Percentiles rank a stretch among this genome's conserved stretches.
Evolutionary conservation across 768 basidiomycete genomes (phyloP).

Genomic region (Terana coerulea): DNA sequence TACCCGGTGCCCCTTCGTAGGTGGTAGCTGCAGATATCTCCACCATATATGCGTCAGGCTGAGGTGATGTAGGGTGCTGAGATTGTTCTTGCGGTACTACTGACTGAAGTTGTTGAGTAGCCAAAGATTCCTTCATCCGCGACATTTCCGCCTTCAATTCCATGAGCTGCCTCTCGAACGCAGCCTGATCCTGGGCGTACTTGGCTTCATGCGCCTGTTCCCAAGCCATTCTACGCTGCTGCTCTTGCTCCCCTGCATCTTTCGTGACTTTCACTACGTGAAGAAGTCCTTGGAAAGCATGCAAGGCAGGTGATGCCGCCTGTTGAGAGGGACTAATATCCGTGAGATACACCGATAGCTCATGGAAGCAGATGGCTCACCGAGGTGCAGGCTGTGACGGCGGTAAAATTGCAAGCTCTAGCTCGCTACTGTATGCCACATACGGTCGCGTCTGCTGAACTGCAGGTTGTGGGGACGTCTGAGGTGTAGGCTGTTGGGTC

Average conservation of each 20-base stretch:
- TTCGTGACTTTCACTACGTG: constrained; percentile 54
- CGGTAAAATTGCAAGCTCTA: constrained; percentile 55
- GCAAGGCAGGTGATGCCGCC: constrained; percentile 9
- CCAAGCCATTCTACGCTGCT: constrained; percentile 58
- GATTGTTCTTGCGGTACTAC: too few species aligned
- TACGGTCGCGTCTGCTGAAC: constrained; percentile 28
- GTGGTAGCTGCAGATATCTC: too few species aligned
- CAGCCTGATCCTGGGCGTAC: constrained; percentile 48
- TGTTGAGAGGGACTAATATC: too few species aligned
- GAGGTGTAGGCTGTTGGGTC: background rate
- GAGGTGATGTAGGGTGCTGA: too few species aligned
- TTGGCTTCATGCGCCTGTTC: constrained; percentile 68
- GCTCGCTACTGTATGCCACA: constrained; percentile 59
- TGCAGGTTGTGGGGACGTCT: constrained; percentile 22
- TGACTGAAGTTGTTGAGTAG: too few species aligned
- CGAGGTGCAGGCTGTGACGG: constrained; percentile 9
- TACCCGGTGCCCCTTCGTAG: too few species aligned
- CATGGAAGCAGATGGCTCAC: background rate
- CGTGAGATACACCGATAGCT: too few species aligned
- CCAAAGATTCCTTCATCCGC: constrained; percentile 41
- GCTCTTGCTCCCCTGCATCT: constrained; percentile 59
- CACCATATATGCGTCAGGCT: too few species aligned
- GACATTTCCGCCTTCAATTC: constrained; percentile 54
- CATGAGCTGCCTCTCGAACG: constrained; percentile 53
- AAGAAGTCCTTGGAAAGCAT: constrained; percentile 49